Evolutionary conservation across 2,329 filamentous ascomycete species (phyloP).

Genomic region (Talaromyces sp.): DNA sequence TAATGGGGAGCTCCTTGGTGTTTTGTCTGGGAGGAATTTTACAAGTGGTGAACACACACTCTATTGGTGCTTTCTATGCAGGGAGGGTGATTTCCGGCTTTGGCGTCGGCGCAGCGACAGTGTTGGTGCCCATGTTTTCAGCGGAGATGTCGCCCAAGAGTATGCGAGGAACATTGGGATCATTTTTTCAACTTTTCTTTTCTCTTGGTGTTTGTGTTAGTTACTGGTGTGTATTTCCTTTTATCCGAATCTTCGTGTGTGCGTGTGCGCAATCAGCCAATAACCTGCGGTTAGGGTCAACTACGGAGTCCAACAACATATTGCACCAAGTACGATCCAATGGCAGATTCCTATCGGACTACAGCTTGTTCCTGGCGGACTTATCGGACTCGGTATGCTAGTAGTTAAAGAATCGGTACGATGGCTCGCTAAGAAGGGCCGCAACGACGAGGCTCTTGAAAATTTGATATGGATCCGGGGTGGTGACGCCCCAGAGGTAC

Average conservation of each 20-base stretch:
- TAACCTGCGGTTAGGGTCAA: slow-evolving; percentile 38
- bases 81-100: slow-evolving; percentile 48
- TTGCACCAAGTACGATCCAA: slow-evolving; percentile 38
- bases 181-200: slow-evolving; percentile 37
- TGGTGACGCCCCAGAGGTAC: slow-evolving; percentile 20
- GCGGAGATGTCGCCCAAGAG: slow-evolving; percentile 53
- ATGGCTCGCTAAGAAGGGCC: slow-evolving; percentile 47
- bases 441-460: slow-evolving; percentile 44
- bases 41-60: slow-evolving; percentile 46
- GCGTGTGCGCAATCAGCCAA: slow-evolving; percentile 34
- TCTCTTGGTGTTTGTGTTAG: slow-evolving; percentile 34
- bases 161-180: slow-evolving; percentile 51
- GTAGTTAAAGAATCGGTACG: slow-evolving; percentile 45
- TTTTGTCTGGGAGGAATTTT: slow-evolving; percentile 38
- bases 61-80: slow-evolving; percentile 36
- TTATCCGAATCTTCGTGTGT: not conserved
- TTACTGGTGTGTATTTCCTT: slow-evolving; percentile 9
- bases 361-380: slow-evolving; percentile 46
- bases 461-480: slow-evolving; percentile 49
- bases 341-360: slow-evolving; percentile 49
- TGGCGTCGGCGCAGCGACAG: slow-evolving; percentile 50
- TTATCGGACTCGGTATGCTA: slow-evolving; percentile 47
- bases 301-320: slow-evolving; percentile 42
- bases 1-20: slow-evolving; percentile 41
- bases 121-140: slow-evolving; percentile 55